phyloP scores from a whole-genome alignment of 768 basidiomycete species.

The Mycena olivaceomarginata region DNA sequence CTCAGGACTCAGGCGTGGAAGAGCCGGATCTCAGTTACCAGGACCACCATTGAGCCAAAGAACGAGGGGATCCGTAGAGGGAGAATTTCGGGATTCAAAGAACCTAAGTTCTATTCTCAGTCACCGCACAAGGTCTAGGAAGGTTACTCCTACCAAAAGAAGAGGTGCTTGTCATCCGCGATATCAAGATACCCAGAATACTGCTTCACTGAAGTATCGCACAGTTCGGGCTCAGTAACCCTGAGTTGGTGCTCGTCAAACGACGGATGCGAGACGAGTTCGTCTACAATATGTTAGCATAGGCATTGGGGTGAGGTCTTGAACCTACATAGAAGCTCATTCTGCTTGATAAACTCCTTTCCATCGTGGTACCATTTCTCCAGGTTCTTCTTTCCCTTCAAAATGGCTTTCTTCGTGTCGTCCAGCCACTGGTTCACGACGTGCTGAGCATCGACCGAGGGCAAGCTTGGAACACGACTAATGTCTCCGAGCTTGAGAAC shows the following conservation, averaged over 20 bases:
- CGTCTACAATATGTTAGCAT: slow-evolving; percentile 65
- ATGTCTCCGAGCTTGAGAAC: slow-evolving; percentile 62
- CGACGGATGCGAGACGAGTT: slow-evolving; percentile 75
- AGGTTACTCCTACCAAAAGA: slow-evolving; percentile 81
- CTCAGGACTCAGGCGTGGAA: background rate
- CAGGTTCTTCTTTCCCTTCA: slow-evolving; percentile 67
- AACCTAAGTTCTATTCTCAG: slow-evolving; percentile 70
- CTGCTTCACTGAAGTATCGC: slow-evolving; percentile 88
- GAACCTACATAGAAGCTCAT: slow-evolving; percentile 79
- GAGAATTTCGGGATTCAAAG: slow-evolving; percentile 89
- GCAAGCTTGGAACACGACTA: slow-evolving; percentile 38
- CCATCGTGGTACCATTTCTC: slow-evolving; percentile 80
- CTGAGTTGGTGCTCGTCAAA: slow-evolving; percentile 74
- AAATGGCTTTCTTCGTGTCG: slow-evolving; percentile 64
- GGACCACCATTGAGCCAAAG: slow-evolving; percentile 94
- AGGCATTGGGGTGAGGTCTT: slow-evolving; percentile 4
- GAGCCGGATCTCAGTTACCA: slow-evolving; percentile 50
- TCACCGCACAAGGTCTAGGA: background rate
- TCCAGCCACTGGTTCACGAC: slow-evolving; percentile 60
- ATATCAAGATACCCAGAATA: slow-evolving; percentile 92
- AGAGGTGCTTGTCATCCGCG: slow-evolving; percentile 86
- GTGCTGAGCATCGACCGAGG: slow-evolving; percentile 41
- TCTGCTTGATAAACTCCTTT: slow-evolving; percentile 80
- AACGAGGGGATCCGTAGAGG: slow-evolving; percentile 87
- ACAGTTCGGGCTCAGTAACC: slow-evolving; percentile 81